phyloP scores from a whole-genome alignment of 257 asterid species.

The Plantago ovata region DNA sequence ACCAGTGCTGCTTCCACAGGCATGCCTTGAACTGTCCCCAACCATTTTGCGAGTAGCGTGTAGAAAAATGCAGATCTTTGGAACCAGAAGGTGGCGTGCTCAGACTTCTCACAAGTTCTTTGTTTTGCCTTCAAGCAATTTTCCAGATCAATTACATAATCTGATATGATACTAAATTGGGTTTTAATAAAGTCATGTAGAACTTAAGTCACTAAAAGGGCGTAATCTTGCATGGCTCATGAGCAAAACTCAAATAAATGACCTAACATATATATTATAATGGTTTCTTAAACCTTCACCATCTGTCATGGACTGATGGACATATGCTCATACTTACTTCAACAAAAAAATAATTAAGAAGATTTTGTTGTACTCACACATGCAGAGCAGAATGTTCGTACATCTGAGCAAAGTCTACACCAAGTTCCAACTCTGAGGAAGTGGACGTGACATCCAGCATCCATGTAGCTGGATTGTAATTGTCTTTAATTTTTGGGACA shows the following conservation, averaged over 20 bases:
- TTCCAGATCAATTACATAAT: background rate
- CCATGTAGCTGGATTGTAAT: conserved; percentile 31
- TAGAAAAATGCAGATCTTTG: conserved; percentile 31
- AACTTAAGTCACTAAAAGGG: no score
- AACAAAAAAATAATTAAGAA: no score
- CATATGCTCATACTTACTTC: no score
- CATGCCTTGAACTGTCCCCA: conserved; percentile 36
- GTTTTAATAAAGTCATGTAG: no score
- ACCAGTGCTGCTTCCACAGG: conserved; percentile 47
- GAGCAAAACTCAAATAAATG: no score
- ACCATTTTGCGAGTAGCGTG: conserved; percentile 34
- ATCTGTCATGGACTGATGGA: no score
- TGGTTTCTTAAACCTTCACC: no score
- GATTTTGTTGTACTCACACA: background rate
- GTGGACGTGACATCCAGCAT: conserved; percentile 25
- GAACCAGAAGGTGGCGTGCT: conserved; percentile 34
- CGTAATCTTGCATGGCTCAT: no score
- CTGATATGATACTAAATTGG: background rate
- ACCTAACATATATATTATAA: no score
- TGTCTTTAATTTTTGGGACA: conserved; percentile 22
- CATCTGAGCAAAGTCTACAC: conserved; percentile 23
- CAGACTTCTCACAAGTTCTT: conserved; percentile 29
- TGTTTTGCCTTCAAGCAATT: conserved; percentile 28
- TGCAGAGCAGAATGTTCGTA: conserved; percentile 4
- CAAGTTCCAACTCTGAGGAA: conserved; percentile 17